These are phyloP conservation scores for Bipolaris victoriae DNA, from an alignment of 2,329 filamentous ascomycete genomes.

Conservation along the genomic window DNA sequence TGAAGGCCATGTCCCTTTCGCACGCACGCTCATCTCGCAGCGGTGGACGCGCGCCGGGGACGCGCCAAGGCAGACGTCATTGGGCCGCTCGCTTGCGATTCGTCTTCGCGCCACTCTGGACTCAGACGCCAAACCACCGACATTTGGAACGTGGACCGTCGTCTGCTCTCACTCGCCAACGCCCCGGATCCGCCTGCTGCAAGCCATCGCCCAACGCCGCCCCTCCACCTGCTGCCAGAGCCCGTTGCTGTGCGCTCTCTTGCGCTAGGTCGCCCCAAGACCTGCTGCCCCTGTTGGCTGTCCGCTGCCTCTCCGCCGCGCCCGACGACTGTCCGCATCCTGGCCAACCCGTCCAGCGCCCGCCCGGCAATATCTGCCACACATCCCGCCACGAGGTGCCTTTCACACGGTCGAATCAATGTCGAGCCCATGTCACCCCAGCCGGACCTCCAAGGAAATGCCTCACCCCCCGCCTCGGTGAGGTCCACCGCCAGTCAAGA, in stretches of 20 bases:
- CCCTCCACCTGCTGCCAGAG: conserved; percentile 15
- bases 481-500: conserved; percentile 40
- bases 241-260: conserved; percentile 23
- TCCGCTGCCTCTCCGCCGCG: conserved; percentile 31
- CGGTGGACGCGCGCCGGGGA: conserved; percentile 12
- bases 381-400: conserved; percentile 42
- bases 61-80: conserved; percentile 32
- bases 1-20: too few relatives aligned
- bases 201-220: conserved; percentile 13
- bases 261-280: conserved; percentile 1
- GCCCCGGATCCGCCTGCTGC: conserved; percentile 22
- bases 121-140: conserved; percentile 32
- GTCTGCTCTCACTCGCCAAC: conserved; percentile 28
- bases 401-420: conserved; percentile 48
- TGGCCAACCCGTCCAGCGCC: conserved; percentile 26
- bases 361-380: conserved; percentile 43
- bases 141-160: conserved; percentile 39
- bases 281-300: conserved; percentile 27
- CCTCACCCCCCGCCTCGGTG: conserved; percentile 51
- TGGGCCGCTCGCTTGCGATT: conserved; percentile 31
- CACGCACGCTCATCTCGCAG: too few relatives aligned
- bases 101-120: conserved; percentile 30
- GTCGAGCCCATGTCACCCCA: conserved; percentile 52
- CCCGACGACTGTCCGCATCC: conserved; percentile 29
- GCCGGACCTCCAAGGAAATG: conserved; percentile 47